Evolutionary conservation across 768 basidiomycete genomes (phyloP), one percentile per base, ranked within the genome.

Genomic region (Termitomyces sp.): DNA sequence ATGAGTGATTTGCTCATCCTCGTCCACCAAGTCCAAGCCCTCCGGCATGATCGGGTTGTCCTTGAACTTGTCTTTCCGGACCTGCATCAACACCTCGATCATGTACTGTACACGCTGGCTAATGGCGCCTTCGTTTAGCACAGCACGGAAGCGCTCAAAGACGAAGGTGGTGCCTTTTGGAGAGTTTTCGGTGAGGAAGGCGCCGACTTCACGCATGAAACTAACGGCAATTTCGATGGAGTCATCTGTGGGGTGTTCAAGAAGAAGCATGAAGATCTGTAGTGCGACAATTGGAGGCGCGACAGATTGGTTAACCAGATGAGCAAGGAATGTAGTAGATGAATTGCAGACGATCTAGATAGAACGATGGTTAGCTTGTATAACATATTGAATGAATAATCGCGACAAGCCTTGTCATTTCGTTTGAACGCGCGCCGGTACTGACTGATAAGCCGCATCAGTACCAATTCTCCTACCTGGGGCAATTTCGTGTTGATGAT

Each of bases 41-140:
- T 98, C 97, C 2, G 93, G 88, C 42, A 98, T 71, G 63, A 94
- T 86, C 18, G 95, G 95, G 71, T 99, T 98, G 69, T 98, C 97
- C 81, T 98, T 98, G 81, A 93, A 98, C 74, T 94, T 95, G 79
- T 99, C 97, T 78, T 97, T 98, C 65, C 97, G 82, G 8, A 97
- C 93, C 74, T 98, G 97, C 93, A 99, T 98, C 49, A 98, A 80
- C 3, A 98, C 97, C 75, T 98, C 97, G 65, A 99, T 93, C 97
- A 98, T 98, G 75, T 98, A 99, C 70, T 98, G 97, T 31, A 96
- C 93, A 65, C 97, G 86, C 66, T 98, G 95, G 67, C 92, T 95
- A 72, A 99, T 96, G 46, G 82, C 78, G 27, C 94, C 94, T 72
- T 98, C 97, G 72, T 98, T 97, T 36, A 99, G 78, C 9, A 98